phyloP scores from a whole-genome alignment of 2,329 filamentous ascomycete genomes.

The Graphilbum fragrans region DNA sequence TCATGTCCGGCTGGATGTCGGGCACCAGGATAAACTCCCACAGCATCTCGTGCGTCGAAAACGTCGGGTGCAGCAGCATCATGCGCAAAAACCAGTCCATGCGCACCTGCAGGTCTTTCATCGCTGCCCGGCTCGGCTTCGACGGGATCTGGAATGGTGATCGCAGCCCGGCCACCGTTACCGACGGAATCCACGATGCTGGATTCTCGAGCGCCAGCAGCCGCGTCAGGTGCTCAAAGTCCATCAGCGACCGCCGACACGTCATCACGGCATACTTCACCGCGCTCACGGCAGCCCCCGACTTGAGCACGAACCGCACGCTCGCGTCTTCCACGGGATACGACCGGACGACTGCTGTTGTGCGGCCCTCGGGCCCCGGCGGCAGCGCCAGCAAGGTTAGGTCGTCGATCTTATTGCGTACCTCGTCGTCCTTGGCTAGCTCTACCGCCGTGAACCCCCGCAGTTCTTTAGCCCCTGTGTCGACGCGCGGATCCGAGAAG shows the following conservation, averaged over 20 bases:
- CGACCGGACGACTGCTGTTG: conserved; percentile 84
- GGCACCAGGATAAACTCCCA: conserved; percentile 99
- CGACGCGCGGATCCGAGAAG: conserved; percentile 79
- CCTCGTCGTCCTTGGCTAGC: conserved; percentile 93
- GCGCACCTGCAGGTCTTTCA: conserved; percentile 77
- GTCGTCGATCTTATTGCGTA: conserved; percentile 93
- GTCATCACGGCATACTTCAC: conserved; percentile 90
- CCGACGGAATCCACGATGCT: conserved; percentile 81
- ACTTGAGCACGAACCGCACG: conserved; percentile 86
- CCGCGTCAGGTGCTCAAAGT: conserved; percentile 83
- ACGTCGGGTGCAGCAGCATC: conserved; percentile 78
- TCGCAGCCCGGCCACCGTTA: conserved; percentile 61
- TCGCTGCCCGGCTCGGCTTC: conserved; percentile 73
- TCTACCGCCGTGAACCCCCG: conserved; percentile 90
- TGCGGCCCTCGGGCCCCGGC: conserved; percentile 62
- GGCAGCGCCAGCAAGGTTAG: conserved; percentile 70
- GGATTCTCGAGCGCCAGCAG: conserved; percentile 83
- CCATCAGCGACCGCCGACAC: conserved; percentile 71
- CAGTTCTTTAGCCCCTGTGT: conserved; percentile 70
- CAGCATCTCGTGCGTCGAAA: conserved; percentile 89
- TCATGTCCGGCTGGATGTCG: conserved; percentile 80
- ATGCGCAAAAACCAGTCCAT: conserved; percentile 83
- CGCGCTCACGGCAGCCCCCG: conserved; percentile 70
- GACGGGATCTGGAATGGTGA: conserved; percentile 90
- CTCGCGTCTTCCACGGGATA: conserved; percentile 97